phyloP scores from a whole-genome alignment of 2,329 filamentous ascomycete species.

The Clonostachys byssicola region DNA sequence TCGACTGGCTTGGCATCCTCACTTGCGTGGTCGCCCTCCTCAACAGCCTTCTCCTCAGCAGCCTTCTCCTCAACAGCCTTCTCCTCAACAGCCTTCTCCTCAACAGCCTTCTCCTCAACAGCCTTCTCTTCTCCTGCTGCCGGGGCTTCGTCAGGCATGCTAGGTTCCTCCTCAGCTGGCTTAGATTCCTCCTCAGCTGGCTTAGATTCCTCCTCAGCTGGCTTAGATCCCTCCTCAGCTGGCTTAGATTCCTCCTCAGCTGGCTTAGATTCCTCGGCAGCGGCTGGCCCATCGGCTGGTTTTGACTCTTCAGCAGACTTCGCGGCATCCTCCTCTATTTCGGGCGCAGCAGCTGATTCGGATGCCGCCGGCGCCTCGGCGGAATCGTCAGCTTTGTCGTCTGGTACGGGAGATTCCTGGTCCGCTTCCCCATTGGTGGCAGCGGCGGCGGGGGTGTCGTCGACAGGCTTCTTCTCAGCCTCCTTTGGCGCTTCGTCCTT shows the following conservation, averaged over 20 bases:
- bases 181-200: not conserved
- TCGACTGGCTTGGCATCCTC: not conserved
- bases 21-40: not conserved
- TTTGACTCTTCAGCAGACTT: not conserved
- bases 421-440: not conserved
- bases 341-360: not conserved
- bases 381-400: not conserved
- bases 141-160: constrained; percentile 1
- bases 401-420: not conserved
- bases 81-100: not conserved
- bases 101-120: constrained; percentile 1
- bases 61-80: constrained; percentile 2
- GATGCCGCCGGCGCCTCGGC: not conserved
- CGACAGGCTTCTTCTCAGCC: not conserved
- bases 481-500: constrained; percentile 3
- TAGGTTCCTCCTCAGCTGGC: not conserved
- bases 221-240: constrained; percentile 1
- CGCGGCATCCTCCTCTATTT: too few species aligned
- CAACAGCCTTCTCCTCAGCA: not conserved
- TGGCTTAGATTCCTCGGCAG: not conserved
- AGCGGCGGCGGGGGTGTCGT: not conserved
- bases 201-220: constrained; percentile 1
- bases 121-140: constrained; percentile 1
- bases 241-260: constrained; percentile 2
- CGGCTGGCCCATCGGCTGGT: not conserved